Evolutionary conservation across 2,329 filamentous ascomycete genomes (phyloP).

Genomic region (Colletotrichum plurivorum): DNA sequence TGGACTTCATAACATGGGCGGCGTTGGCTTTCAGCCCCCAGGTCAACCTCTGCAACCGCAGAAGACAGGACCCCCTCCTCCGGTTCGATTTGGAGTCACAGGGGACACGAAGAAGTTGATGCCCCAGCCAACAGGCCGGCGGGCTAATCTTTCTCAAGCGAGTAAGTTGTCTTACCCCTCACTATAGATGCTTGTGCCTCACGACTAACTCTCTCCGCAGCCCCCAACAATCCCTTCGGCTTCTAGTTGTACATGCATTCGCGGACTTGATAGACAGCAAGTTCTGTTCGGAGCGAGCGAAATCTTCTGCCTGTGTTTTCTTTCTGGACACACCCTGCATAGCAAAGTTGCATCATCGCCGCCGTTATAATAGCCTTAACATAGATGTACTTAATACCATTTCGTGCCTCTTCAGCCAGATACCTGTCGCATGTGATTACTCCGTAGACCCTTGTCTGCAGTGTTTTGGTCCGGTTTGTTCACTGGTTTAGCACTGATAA

Average conservation of each 20-base stretch:
- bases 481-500: no score
- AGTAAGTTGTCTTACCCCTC: conserved; percentile 77
- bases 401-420: not conserved
- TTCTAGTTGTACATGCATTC: conserved; percentile 52
- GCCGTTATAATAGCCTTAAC: conserved; percentile 23
- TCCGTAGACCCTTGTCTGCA: no score
- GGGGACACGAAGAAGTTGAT: conserved; percentile 81
- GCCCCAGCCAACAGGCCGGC: conserved; percentile 88
- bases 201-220: conserved; percentile 49
- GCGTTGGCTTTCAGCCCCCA: conserved; percentile 48
- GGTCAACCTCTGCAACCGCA: conserved; percentile 63
- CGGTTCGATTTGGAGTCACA: conserved; percentile 88
- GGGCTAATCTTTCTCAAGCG: conserved; percentile 92
- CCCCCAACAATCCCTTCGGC: conserved; percentile 68
- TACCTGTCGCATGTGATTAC: not conserved
- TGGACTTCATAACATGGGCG: conserved; percentile 56
- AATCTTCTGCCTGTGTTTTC: conserved; percentile 14
- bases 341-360: conserved; percentile 20
- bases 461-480: no score
- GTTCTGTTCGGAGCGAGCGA: conserved; percentile 18
- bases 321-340: conserved; percentile 36
- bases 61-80: conserved; percentile 79
- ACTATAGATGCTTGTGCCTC: not conserved
- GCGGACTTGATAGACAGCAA: conserved; percentile 1
- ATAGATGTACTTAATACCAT: conserved; percentile 38